Conservation (phyloP, 805 yeast species). For the Candida namnaoensis region DNA sequence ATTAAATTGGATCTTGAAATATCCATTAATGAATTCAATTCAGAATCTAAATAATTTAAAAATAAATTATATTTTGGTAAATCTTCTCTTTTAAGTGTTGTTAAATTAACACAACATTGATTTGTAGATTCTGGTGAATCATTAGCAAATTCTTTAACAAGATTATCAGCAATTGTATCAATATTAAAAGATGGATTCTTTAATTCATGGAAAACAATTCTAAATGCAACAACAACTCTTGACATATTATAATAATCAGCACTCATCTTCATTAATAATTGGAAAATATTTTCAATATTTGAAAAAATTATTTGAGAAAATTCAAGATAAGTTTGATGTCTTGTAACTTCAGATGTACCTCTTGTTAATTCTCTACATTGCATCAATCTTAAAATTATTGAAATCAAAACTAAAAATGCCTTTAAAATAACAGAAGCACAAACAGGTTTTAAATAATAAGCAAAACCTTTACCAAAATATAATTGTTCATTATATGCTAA, state of each 20-base stretch:
- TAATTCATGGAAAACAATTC: slow-evolving; percentile 7
- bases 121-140: background rate
- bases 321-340: slow-evolving; percentile 7
- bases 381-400: slow-evolving; percentile 5
- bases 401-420: slow-evolving; percentile 5
- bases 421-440: slow-evolving; percentile 6
- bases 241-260: slow-evolving; percentile 10
- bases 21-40: slow-evolving; percentile 4
- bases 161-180: background rate
- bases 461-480: slow-evolving; percentile 34
- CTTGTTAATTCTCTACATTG: slow-evolving; percentile 9
- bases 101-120: slow-evolving; percentile 1
- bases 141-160: background rate
- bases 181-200: slow-evolving; percentile 10
- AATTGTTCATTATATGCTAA: slow-evolving; percentile 21
- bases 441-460: slow-evolving; percentile 31
- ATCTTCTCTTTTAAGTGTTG: slow-evolving; percentile 8
- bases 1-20: slow-evolving; percentile 4
- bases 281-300: slow-evolving; percentile 7
- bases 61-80: slow-evolving; percentile 10
- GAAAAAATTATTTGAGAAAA: slow-evolving; percentile 3
- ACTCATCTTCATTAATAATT: slow-evolving; percentile 8
- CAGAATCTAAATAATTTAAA: slow-evolving; percentile 8
- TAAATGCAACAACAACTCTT: slow-evolving; percentile 7
- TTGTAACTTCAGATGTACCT: background rate